Conservation (phyloP, 2,329 filamentous ascomycete genomes). For the Diplodia seriata region DNA sequence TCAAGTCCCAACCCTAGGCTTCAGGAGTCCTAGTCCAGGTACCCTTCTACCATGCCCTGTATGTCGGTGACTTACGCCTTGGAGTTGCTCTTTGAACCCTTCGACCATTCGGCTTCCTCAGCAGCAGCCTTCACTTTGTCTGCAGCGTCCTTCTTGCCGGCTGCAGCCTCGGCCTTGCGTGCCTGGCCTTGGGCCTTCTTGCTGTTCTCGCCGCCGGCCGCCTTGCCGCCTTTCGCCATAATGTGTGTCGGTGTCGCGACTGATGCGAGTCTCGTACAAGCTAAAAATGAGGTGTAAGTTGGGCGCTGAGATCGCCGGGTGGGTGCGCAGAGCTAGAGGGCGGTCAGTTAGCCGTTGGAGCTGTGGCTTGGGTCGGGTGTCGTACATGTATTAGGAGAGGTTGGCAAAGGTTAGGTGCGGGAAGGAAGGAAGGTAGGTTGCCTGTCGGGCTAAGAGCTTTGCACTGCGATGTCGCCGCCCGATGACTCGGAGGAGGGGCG, state of each 20-base stretch:
- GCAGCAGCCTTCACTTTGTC: slow-evolving; percentile 67
- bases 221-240: slow-evolving; percentile 66
- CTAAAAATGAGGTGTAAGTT: slow-evolving; percentile 12
- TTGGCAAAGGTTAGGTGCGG: neutral
- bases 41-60: neutral
- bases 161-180: slow-evolving; percentile 87
- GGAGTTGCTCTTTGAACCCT: slow-evolving; percentile 81
- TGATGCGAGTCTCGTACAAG: slow-evolving; percentile 4
- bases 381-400: slow-evolving; percentile 7
- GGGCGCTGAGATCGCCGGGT: slow-evolving; percentile 13
- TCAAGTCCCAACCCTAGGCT: neutral
- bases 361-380: slow-evolving; percentile 10
- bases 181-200: slow-evolving; percentile 93
- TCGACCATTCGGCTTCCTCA: slow-evolving; percentile 80
- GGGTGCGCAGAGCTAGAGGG: neutral
- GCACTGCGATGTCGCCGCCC: slow-evolving; percentile 29
- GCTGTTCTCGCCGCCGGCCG: slow-evolving; percentile 69
- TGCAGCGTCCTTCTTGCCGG: slow-evolving; percentile 75
- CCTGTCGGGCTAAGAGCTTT: slow-evolving; percentile 27
- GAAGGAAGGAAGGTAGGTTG: slow-evolving; percentile 4
- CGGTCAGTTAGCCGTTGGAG: slow-evolving; percentile 3
- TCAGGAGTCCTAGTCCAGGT: neutral
- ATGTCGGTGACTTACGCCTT: slow-evolving; percentile 77
- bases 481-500: slow-evolving; percentile 29
- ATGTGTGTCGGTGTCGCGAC: slow-evolving; percentile 35